Evolutionary conservation across 2,329 filamentous ascomycete genomes (phyloP).

Genomic region (Diaporthe sp.): DNA sequence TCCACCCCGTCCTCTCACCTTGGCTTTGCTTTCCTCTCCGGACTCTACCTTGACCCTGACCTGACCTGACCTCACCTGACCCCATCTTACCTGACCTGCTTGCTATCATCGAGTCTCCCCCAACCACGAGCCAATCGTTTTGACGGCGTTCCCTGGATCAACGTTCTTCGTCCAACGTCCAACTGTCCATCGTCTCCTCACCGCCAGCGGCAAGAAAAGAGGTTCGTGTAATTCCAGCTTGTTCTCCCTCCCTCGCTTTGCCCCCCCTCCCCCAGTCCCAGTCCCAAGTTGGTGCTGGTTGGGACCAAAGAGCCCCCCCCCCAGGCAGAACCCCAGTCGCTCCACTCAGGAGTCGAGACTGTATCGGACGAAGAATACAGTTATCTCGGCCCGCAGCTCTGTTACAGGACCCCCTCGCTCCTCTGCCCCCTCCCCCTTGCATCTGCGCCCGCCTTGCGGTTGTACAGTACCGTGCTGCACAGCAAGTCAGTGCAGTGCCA

Average conservation of each 20-base stretch:
- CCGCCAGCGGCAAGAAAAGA: neutral
- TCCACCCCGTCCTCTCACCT: neutral
- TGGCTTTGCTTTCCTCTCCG: neutral
- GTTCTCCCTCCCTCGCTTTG: neutral
- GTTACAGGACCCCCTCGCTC: conserved; percentile 23
- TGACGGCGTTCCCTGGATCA: neutral
- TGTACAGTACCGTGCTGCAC: neutral
- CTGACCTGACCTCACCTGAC: neutral
- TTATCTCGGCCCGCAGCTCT: conserved; percentile 29
- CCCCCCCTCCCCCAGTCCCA: neutral
- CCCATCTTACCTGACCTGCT: neutral
- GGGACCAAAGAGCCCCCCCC: neutral
- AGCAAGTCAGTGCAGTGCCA: neutral
- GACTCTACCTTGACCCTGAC: neutral
- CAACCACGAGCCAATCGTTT: neutral
- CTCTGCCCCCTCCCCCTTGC: conserved; percentile 17
- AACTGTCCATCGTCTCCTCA: neutral
- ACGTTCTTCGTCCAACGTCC: neutral
- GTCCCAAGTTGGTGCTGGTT: neutral
- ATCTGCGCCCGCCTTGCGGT: conserved; percentile 2
- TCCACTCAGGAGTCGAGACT: conserved; percentile 26
- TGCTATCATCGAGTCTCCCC: neutral
- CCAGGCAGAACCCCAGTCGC: neutral
- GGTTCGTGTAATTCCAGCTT: neutral
- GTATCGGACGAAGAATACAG: conserved; percentile 28